A percentile compares a stretch with the other conserved stretches of the same genome.
Conservation (phyloP, 108 stramenopile genomes). For the Aureococcus anophagefferens region DNA sequence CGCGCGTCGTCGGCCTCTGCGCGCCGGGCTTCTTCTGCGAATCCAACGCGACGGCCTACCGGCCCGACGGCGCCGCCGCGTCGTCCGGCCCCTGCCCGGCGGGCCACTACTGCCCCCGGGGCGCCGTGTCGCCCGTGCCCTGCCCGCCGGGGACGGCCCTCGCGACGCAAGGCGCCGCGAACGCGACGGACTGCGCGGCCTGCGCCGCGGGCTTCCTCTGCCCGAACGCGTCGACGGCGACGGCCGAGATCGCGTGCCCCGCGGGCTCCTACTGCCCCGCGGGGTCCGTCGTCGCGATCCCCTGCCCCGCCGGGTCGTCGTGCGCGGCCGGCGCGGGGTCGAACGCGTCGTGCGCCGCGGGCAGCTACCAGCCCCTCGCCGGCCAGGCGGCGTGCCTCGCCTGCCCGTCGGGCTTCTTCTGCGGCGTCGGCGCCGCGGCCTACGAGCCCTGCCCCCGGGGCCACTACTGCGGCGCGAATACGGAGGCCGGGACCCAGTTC, state of each 20-base stretch:
- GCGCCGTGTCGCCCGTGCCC: conserved; percentile 7
- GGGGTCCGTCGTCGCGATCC: conserved; percentile 9
- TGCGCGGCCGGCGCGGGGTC: conserved; percentile 4
- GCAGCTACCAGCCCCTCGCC: background rate
- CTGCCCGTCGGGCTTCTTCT: conserved; percentile 13
- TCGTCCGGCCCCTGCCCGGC: background rate
- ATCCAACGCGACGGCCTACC: background rate
- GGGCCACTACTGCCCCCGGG: conserved; percentile 31
- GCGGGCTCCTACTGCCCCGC: conserved; percentile 39
- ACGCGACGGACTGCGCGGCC: conserved; percentile 18
- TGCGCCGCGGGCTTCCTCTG: conserved; percentile 21
- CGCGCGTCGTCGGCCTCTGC: conserved; percentile 8
- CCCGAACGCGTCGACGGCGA: conserved; percentile 3
- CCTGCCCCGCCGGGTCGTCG: conserved; percentile 30
- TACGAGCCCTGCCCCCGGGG: conserved; percentile 36
- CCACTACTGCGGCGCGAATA: conserved; percentile 24
- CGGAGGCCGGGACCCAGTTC: conserved; percentile 8
- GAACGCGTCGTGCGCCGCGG: background rate
- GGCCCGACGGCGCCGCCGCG: no score
- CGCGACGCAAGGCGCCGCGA: conserved; percentile 6
- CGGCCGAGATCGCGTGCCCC: no score
- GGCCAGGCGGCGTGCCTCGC: background rate
- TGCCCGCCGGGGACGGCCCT: conserved; percentile 26
- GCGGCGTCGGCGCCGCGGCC: conserved; percentile 3
- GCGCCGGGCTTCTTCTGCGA: conserved; percentile 15